Evolutionary conservation across 225 moss, liverwort and hornwort species (phyloP).

Genomic region (Physcomitrellopsis africana): DNA sequence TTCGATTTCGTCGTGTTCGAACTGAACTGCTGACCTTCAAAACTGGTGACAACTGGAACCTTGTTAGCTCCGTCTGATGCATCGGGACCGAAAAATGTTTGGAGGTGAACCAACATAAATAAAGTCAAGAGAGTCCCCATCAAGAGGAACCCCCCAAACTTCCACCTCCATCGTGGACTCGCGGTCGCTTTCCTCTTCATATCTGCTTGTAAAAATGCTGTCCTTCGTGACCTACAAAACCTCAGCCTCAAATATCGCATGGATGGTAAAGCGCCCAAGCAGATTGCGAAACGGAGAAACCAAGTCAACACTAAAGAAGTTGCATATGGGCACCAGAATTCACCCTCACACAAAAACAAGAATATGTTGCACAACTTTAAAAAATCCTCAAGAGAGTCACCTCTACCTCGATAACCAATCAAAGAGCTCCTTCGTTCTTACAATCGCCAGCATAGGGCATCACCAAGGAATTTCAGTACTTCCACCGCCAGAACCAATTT

Average conservation of each 20-base stretch:
- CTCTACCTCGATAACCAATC: too few relatives aligned
- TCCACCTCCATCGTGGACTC: constrained; percentile 67
- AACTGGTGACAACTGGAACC: constrained; percentile 28
- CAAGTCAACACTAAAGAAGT: too few relatives aligned
- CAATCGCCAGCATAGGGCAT: too few relatives aligned
- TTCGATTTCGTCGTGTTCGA: constrained; percentile 60
- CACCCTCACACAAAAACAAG: too few relatives aligned
- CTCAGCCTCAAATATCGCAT: not conserved
- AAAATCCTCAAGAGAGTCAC: too few relatives aligned
- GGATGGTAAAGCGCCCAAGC: too few relatives aligned
- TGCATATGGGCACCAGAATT: too few relatives aligned
- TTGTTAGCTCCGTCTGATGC: constrained; percentile 24
- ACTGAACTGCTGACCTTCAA: constrained; percentile 19
- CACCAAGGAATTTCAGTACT: too few relatives aligned
- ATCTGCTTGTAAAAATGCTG: constrained; percentile 34
- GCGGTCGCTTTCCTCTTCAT: constrained; percentile 70
- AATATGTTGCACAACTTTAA: too few relatives aligned
- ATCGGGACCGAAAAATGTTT: constrained; percentile 37
- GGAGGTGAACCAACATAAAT: constrained; percentile 57
- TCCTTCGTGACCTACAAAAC: constrained; percentile 16
- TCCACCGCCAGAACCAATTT: too few relatives aligned
- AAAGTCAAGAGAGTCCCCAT: constrained; percentile 44
- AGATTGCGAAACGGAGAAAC: too few relatives aligned
- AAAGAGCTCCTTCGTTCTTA: too few relatives aligned
- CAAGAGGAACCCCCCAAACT: constrained; percentile 53